Evolutionary conservation across 257 asterid genomes (phyloP).

Genomic region (Lithospermum erythrorhizon): DNA sequence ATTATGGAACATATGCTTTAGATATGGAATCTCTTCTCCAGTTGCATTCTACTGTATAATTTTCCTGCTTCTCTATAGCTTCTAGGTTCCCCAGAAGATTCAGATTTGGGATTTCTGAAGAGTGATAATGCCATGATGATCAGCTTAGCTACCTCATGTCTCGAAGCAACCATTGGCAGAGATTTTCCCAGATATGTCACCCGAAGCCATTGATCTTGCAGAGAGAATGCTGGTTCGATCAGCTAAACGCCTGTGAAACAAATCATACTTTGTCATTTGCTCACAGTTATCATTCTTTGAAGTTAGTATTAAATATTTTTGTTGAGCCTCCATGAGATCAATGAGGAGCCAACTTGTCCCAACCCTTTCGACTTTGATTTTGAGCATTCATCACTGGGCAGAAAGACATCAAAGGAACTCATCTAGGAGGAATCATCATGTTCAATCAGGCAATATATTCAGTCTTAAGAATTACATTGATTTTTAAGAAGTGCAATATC

Average conservation of each 20-base stretch:
- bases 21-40: no score
- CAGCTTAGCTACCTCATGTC: constrained; percentile 53
- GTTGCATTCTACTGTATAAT: no score
- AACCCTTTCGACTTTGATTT: constrained; percentile 51
- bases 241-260: no score
- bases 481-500: no score
- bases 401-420: constrained; percentile 55
- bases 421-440: constrained; percentile 48
- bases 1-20: no score
- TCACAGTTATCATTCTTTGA: no score
- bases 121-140: constrained; percentile 68
- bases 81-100: constrained; percentile 77
- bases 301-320: no score
- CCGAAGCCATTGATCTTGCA: constrained; percentile 60
- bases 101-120: constrained; percentile 31
- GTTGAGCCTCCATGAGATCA: constrained; percentile 38
- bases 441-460: constrained; percentile 21
- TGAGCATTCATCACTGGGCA: constrained; percentile 44
- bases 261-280: no score
- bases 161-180: constrained; percentile 58
- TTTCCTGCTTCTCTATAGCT: constrained; percentile 23
- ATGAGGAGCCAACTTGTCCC: constrained; percentile 70
- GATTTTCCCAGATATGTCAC: constrained; percentile 57
- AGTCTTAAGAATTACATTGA: no score
- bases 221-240: constrained; percentile 80